phyloP scores from a whole-genome alignment of 2,329 filamentous ascomycete genomes.

The Claviceps sp. region DNA sequence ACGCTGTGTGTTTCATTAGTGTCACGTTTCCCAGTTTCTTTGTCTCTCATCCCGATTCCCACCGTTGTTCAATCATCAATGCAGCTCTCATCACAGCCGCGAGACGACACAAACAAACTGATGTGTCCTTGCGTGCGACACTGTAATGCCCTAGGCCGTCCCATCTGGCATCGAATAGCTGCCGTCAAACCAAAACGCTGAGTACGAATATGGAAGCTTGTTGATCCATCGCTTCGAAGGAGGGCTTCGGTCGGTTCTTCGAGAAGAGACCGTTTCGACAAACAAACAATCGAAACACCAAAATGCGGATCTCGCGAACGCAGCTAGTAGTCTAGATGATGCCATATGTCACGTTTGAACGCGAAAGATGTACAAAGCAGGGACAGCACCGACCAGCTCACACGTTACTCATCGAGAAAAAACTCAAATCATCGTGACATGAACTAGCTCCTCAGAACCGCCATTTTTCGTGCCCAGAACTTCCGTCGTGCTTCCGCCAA shows the following conservation, averaged over 20 bases:
- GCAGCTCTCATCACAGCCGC: too few species aligned
- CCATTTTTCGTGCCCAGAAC: background rate
- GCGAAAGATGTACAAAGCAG: background rate
- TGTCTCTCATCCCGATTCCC: too few species aligned
- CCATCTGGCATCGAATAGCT: background rate
- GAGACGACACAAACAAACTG: too few species aligned
- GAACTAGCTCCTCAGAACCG: background rate
- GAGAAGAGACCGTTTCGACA: background rate
- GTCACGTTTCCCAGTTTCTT: too few species aligned
- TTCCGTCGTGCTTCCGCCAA: background rate
- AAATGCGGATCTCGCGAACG: background rate
- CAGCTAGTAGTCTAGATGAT: background rate
- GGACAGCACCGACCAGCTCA: background rate
- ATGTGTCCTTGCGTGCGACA: too few species aligned
- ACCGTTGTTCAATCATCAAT: too few species aligned
- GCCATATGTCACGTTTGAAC: background rate
- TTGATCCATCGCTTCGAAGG: background rate
- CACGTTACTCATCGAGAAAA: background rate
- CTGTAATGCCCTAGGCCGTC: too few species aligned
- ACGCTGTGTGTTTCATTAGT: too few species aligned
- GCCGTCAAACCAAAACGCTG: background rate
- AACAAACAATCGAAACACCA: too few species aligned
- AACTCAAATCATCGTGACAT: background rate
- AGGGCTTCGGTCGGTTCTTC: background rate
- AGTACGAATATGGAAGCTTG: too few species aligned